Evolutionary conservation across 2,329 filamentous ascomycete genomes (phyloP).

Genomic region (Metarhizium rileyi): DNA sequence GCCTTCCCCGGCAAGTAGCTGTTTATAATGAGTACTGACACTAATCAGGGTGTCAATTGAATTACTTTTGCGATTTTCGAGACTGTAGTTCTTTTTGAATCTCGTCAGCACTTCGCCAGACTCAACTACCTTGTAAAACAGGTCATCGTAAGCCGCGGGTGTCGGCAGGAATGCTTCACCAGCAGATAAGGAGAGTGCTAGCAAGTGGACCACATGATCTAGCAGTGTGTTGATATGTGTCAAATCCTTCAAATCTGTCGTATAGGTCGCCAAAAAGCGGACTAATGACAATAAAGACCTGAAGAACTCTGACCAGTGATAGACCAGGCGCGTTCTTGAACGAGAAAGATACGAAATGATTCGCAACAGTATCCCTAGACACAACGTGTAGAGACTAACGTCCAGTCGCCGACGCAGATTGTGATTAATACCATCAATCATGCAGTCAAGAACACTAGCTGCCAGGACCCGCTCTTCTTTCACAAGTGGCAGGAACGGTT

Average conservation of each 20-base stretch:
- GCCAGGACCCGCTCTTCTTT: constrained; percentile 64
- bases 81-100: constrained; percentile 68
- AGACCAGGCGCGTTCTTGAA: constrained; percentile 68
- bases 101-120: constrained; percentile 72
- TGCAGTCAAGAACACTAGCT: constrained; percentile 70
- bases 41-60: constrained; percentile 79
- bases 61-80: constrained; percentile 48
- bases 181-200: constrained; percentile 73
- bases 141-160: constrained; percentile 80
- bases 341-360: constrained; percentile 76
- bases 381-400: constrained; percentile 72
- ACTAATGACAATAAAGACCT: constrained; percentile 78
- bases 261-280: constrained; percentile 83
- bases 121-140: constrained; percentile 98
- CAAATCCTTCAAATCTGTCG: constrained; percentile 61
- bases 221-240: constrained; percentile 64
- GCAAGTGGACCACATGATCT: constrained; percentile 67
- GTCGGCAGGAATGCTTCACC: constrained; percentile 89
- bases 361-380: constrained; percentile 71
- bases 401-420: constrained; percentile 82
- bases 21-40: constrained; percentile 78
- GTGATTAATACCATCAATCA: constrained; percentile 88
- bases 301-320: constrained; percentile 96
- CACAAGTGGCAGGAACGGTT: constrained; percentile 72
- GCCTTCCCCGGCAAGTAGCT: constrained; percentile 56